These are phyloP conservation scores for Hansenula sp. DNA, from an alignment of 1,139 yeast genomes.

Conservation along the genomic window DNA sequence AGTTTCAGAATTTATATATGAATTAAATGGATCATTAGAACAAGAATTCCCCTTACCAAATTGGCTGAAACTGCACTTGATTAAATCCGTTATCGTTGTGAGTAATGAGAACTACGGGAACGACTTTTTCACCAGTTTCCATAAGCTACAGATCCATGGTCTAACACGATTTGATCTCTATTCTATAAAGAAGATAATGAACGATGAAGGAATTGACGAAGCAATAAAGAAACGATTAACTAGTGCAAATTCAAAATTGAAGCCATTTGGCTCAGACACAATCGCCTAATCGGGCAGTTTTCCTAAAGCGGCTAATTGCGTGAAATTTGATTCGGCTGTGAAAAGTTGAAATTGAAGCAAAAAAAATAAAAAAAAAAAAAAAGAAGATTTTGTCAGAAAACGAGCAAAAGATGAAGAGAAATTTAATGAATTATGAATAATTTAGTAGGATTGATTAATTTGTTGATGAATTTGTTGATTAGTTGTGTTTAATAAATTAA, in stretches of 20 bases:
- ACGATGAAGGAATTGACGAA: conserved; percentile 14
- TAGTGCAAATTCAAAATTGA: conserved; percentile 4
- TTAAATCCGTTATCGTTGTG: conserved; percentile 27
- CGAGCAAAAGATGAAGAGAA: too few species aligned
- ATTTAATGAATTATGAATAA: too few species aligned
- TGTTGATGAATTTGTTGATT: too few species aligned
- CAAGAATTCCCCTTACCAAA: conserved; percentile 28
- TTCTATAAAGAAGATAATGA: conserved; percentile 21
- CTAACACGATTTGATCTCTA: conserved; percentile 30
- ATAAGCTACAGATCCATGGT: conserved; percentile 31
- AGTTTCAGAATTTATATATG: conserved; percentile 25
- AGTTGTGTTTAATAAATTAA: too few species aligned
- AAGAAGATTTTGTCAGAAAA: too few species aligned
- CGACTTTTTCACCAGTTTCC: conserved; percentile 27
- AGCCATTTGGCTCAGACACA: background rate
- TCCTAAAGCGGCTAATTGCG: too few species aligned
- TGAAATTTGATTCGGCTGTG: too few species aligned
- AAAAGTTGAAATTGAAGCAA: background rate
- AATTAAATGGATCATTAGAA: conserved; percentile 20
- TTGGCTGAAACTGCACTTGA: conserved; percentile 26
- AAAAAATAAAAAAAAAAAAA: too few species aligned
- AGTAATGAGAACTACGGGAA: conserved; percentile 32
- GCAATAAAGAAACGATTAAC: conserved; percentile 10
- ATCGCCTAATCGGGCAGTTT: too few species aligned
- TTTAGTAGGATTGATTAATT: too few species aligned